A percentile compares a stretch with the other conserved stretches of the same genome.
Conservation (phyloP, 2,329 filamentous ascomycete species). For the Colletotrichum spinosum region DNA sequence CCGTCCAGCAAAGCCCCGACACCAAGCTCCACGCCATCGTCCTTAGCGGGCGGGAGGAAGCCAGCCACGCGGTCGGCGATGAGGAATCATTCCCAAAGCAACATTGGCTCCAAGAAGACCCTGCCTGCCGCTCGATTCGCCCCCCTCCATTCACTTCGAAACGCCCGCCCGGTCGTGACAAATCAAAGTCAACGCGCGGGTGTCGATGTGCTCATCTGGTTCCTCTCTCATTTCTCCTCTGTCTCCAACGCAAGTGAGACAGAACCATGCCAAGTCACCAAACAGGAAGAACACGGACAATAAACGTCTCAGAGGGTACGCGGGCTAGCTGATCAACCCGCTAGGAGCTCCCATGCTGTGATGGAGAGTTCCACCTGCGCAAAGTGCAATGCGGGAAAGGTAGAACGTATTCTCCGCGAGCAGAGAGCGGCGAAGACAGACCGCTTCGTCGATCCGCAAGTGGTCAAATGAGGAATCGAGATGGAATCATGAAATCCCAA, state of each 20-base stretch:
- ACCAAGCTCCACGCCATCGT: constrained; percentile 10
- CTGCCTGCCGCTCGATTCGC: too few species aligned
- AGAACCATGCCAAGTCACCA: neutral
- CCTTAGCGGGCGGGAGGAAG: constrained; percentile 25
- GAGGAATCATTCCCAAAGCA: constrained; percentile 23
- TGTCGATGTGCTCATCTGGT: neutral
- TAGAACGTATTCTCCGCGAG: too few species aligned
- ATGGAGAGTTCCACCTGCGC: too few species aligned
- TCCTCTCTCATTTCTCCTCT: neutral
- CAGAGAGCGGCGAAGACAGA: too few species aligned
- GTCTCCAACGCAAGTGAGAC: constrained; percentile 6
- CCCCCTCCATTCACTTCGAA: neutral
- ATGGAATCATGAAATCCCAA: constrained; percentile 22
- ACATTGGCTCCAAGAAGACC: too few species aligned
- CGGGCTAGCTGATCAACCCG: too few species aligned
- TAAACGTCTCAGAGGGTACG: too few species aligned
- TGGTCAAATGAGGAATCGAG: constrained; percentile 9
- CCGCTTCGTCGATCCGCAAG: neutral
- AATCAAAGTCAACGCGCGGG: neutral
- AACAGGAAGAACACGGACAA: too few species aligned
- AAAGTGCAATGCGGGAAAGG: too few species aligned
- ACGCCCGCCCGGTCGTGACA: constrained; percentile 1
- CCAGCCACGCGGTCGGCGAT: constrained; percentile 23
- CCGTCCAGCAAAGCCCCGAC: neutral
- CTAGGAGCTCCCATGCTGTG: too few species aligned